Conservation (phyloP, 805 yeast genomes). For the Nakazawaea pomicola region DNA sequence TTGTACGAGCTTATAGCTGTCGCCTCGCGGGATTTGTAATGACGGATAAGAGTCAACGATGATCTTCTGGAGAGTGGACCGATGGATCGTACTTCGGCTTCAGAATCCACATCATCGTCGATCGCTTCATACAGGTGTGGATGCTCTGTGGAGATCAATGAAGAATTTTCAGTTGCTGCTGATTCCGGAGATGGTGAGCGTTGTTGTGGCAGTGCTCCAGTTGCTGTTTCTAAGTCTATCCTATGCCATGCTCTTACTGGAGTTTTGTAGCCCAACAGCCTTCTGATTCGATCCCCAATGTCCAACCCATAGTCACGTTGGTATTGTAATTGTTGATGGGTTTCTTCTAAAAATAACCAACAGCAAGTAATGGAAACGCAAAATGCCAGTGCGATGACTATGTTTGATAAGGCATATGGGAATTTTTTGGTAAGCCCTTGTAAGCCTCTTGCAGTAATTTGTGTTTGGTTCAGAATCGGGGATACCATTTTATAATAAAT, state of each 20-base stretch:
- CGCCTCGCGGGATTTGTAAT: too few species aligned
- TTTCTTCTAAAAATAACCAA: conserved; percentile 48
- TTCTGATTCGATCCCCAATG: conserved; percentile 33
- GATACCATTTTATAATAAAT: background rate
- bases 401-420: conserved; percentile 49
- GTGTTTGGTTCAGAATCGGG: background rate
- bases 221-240: background rate
- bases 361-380: conserved; percentile 32
- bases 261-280: conserved; percentile 17
- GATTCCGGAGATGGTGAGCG: too few species aligned
- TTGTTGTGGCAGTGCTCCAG: too few species aligned
- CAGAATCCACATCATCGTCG: conserved; percentile 7
- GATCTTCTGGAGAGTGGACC: conserved; percentile 13
- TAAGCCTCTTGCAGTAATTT: conserved; percentile 11
- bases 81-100: conserved; percentile 9
- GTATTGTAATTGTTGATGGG: conserved; percentile 30
- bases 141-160: too few species aligned
- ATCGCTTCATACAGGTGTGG: background rate
- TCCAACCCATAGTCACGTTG: conserved; percentile 41
- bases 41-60: conserved; percentile 9
- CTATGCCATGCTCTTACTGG: conserved; percentile 18
- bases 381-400: conserved; percentile 35
- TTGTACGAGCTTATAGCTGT: too few species aligned
- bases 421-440: conserved; percentile 26
- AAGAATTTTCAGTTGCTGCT: background rate